A percentile compares a stretch with the other conserved stretches of the same genome.
phyloP scores from a whole-genome alignment of 345 rosid species.

The Rhodomyrtus tomentosa region DNA sequence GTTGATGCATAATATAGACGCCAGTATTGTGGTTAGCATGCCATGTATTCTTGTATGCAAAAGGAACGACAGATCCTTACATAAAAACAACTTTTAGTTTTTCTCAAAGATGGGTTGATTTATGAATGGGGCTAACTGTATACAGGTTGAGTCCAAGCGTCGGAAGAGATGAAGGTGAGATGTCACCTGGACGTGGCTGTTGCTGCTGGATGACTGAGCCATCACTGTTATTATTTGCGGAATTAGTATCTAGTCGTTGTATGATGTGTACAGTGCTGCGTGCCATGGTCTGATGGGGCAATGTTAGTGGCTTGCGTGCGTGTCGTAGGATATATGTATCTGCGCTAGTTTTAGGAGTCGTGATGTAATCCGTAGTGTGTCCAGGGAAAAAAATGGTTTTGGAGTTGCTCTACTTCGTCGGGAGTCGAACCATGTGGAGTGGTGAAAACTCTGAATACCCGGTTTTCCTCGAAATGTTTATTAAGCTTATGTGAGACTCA shows the following conservation, averaged over 20 bases:
- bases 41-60: not conserved
- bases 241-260: not conserved
- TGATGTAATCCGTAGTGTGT: not conserved
- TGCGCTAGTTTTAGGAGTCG: slow-evolving; percentile 12
- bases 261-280: slow-evolving; percentile 32
- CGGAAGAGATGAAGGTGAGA: slow-evolving; percentile 33
- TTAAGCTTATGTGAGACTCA: not conserved
- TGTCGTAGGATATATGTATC: not conserved
- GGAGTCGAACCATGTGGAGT: not conserved
- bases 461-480: not conserved
- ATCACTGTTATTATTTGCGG: not conserved
- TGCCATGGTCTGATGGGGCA: slow-evolving; percentile 1
- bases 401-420: not conserved
- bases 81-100: not conserved
- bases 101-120: not conserved
- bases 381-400: not conserved
- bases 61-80: not conserved
- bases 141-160: slow-evolving; percentile 57
- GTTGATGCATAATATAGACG: not conserved
- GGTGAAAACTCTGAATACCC: not conserved
- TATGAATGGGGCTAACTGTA: not conserved
- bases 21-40: not conserved
- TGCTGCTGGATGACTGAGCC: not conserved
- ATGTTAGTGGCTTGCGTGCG: not conserved
- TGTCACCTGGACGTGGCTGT: not conserved